Evolutionary conservation across 495 filamentous ascomycete genomes (phyloP), one percentile per base, ranked within the genome.

Genomic region (Aspergillus bertholletiae): DNA sequence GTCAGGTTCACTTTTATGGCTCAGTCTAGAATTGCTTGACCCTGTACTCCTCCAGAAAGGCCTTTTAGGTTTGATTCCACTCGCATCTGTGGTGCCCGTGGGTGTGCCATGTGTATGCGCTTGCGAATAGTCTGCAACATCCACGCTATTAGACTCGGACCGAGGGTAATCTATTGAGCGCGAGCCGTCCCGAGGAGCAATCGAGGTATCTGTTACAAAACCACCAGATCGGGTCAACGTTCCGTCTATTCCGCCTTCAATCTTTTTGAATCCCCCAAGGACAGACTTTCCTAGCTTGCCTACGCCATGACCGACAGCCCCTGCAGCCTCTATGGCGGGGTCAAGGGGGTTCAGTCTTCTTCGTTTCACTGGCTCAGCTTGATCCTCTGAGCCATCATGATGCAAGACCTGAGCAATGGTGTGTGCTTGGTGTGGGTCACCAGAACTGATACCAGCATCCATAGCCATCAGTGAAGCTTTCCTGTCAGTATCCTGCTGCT

Each of bases 341-440:
- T 71, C 62, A n/a, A 75, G 57, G 2, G 69, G 62, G 34, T 66
- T 65, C 6, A 56, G 32, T 20, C 58, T 55, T 46, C 55, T 55
- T 30, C 49, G 28, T 34, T 72, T 66, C n/a, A 57, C 63, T 13
- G 68, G 69, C 32, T 61, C 57, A 18, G 45, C 53, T 54, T 58
- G 60, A 54, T 49, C 56, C 37, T 61, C 66, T 30, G 46, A 46
- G 7, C 13, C 44, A 20, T 49, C 35, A 32, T 54, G 53, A 20
- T 78, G 76, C 24, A 91, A 67, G n/a, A 80, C 78, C 44, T 91
- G 86, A 15, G 77, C 77, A 9, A 94, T 64, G 4, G 84, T 87
- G 51, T 92, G 88, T 2, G 83, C 87, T 58, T 94, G 81, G 55
- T 96, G 87, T 53, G 89, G 89, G 55, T 92, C 80, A 48, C 91